These are phyloP conservation scores for Suillus plorans DNA, from an alignment of 768 basidiomycete species.

Conservation along the genomic window DNA sequence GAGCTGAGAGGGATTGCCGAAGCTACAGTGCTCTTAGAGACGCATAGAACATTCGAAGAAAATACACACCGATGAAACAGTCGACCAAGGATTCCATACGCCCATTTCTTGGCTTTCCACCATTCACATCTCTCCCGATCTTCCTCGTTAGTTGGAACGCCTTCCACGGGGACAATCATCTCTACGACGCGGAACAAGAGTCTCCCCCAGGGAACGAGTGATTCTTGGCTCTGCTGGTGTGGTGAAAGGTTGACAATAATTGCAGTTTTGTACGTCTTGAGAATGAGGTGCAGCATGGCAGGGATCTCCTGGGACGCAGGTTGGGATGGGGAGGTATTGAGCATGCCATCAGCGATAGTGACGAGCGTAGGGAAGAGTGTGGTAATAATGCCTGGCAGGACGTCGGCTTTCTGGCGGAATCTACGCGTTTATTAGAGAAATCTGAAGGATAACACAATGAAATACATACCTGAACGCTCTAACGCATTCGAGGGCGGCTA, in stretches of 20 bases:
- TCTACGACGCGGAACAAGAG: conserved; percentile 82
- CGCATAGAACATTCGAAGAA: neutral
- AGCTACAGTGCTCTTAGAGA: conserved; percentile 41
- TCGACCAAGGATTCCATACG: conserved; percentile 68
- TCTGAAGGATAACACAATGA: neutral
- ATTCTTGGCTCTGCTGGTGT: conserved; percentile 74
- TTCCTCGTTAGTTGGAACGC: conserved; percentile 69
- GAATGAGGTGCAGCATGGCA: conserved; percentile 79
- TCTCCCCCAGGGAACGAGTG: conserved; percentile 84
- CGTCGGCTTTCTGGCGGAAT: conserved; percentile 65
- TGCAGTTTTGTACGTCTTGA: conserved; percentile 84
- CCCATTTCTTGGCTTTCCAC: conserved; percentile 96
- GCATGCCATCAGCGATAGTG: conserved; percentile 67
- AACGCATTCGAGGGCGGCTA: conserved; percentile 75
- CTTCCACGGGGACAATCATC: conserved; percentile 61
- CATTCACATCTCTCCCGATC: conserved; percentile 79
- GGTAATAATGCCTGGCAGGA: conserved; percentile 56
- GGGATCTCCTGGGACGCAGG: conserved; percentile 66
- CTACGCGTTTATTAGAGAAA: conserved; percentile 44
- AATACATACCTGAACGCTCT: conserved; percentile 46
- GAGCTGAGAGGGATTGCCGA: conserved; percentile 86
- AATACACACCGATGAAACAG: conserved; percentile 66
- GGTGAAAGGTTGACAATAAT: conserved; percentile 70
- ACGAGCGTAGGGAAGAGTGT: conserved; percentile 76
- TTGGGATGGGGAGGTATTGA: conserved; percentile 59